Conservation (phyloP, 129 eudicot genomes). For the Arctium minus region DNA sequence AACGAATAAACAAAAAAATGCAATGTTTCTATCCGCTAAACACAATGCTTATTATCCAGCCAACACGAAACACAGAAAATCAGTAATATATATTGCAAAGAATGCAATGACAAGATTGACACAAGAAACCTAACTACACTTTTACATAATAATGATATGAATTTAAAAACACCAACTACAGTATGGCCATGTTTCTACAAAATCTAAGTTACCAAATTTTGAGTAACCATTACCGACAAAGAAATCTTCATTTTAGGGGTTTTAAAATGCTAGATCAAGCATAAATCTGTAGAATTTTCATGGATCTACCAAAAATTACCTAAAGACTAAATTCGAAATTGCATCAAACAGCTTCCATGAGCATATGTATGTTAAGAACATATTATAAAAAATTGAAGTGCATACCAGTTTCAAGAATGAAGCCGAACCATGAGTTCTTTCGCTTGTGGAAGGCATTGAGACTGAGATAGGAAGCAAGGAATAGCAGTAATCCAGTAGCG, state of each 20-base stretch:
- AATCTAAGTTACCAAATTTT: neutral
- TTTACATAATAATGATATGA: neutral
- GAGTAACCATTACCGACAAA: neutral
- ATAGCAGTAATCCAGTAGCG: conserved; percentile 69
- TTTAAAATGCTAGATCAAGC: neutral
- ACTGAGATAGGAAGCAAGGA: conserved; percentile 84
- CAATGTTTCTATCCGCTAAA: neutral
- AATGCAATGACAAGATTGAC: neutral
- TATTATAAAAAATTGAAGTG: neutral
- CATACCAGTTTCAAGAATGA: conserved; percentile 74
- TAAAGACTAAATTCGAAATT: neutral
- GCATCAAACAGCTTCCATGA: conserved; percentile 15
- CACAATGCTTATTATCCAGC: neutral
- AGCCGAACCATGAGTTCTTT: conserved; percentile 66
- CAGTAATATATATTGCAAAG: neutral
- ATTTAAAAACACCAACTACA: neutral
- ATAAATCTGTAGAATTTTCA: neutral
- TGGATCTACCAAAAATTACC: neutral
- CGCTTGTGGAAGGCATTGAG: conserved; percentile 73
- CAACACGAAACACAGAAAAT: neutral
- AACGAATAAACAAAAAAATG: neutral
- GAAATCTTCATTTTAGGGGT: neutral
- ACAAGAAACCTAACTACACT: neutral
- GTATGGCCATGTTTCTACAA: neutral
- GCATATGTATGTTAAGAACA: neutral